Conservation (phyloP, 2,329 filamentous ascomycete species). For the Verticillium nubilum region DNA sequence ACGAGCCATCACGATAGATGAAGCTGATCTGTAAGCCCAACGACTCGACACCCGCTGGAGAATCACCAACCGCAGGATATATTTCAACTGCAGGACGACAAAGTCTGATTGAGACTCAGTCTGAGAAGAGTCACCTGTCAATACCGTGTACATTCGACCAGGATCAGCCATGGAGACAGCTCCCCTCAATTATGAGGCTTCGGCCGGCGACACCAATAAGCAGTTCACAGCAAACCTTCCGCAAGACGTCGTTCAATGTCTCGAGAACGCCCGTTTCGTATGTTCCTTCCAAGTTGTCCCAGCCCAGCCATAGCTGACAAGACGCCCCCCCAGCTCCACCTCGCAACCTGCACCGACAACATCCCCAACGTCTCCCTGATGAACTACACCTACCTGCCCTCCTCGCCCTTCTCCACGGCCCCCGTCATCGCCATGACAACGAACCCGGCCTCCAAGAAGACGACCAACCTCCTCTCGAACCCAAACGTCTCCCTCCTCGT, state of each 20-base stretch:
- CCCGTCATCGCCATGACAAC: constrained; percentile 96
- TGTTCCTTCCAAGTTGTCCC: constrained; percentile 19
- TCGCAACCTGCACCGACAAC: constrained; percentile 82
- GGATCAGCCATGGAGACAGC: constrained; percentile 51
- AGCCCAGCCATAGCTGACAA: constrained; percentile 2
- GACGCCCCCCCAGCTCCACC: constrained; percentile 66
- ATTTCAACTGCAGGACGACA: neutral
- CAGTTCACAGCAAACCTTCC: constrained; percentile 67
- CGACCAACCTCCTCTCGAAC: constrained; percentile 75
- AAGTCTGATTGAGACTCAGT: neutral
- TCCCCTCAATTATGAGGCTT: constrained; percentile 70
- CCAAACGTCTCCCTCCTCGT: constrained; percentile 89
- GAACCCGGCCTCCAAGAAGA: constrained; percentile 73
- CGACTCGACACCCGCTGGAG: neutral
- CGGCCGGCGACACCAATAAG: constrained; percentile 66
- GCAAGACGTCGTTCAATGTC: constrained; percentile 78
- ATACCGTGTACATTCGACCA: neutral
- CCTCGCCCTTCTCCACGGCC: constrained; percentile 59
- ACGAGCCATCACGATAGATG: neutral
- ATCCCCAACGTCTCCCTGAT: constrained; percentile 91
- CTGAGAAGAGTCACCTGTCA: neutral
- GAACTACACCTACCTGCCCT: constrained; percentile 97
- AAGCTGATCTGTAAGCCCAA: neutral
- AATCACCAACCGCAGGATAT: neutral
- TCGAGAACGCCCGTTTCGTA: constrained; percentile 94